Evolutionary conservation across 1,284 basidiomycete genomes (phyloP).

Genomic region (Apiotrichum veenhuisii): DNA sequence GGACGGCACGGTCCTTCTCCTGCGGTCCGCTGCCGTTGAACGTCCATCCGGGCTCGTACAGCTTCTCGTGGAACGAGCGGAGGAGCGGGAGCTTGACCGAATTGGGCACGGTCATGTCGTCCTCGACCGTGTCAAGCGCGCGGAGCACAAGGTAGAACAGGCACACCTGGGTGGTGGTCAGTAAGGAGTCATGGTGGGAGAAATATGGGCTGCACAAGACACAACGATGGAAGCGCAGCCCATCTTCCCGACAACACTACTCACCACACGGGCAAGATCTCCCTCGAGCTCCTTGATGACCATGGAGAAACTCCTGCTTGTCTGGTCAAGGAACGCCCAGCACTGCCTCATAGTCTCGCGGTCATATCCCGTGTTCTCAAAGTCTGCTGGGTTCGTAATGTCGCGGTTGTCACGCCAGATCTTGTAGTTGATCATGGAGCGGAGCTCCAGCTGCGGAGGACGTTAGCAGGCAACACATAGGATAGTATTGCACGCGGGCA

Average conservation of each 20-base stretch:
- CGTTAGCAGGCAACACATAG: neutral
- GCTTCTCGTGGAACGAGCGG: conserved; percentile 75
- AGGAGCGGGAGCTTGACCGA: conserved; percentile 81
- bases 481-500: neutral
- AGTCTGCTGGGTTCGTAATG: conserved; percentile 67
- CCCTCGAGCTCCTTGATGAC: conserved; percentile 98
- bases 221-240: too few species aligned
- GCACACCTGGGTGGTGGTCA: conserved; percentile 63
- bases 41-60: conserved; percentile 80
- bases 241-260: too few species aligned
- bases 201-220: too few species aligned
- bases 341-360: conserved; percentile 78
- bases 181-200: neutral
- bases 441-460: conserved; percentile 65
- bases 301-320: conserved; percentile 83
- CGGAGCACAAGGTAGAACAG: conserved; percentile 94
- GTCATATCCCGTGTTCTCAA: conserved; percentile 75
- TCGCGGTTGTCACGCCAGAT: conserved; percentile 76
- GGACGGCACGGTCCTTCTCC: conserved; percentile 84
- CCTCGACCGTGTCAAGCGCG: conserved; percentile 92
- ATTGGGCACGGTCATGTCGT: conserved; percentile 94
- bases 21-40: conserved; percentile 77
- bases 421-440: conserved; percentile 70
- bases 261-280: conserved; percentile 82
- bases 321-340: conserved; percentile 85